Evolutionary conservation across 2,329 filamentous ascomycete species (phyloP).

Genomic region (Phialemoniopsis sp.): DNA sequence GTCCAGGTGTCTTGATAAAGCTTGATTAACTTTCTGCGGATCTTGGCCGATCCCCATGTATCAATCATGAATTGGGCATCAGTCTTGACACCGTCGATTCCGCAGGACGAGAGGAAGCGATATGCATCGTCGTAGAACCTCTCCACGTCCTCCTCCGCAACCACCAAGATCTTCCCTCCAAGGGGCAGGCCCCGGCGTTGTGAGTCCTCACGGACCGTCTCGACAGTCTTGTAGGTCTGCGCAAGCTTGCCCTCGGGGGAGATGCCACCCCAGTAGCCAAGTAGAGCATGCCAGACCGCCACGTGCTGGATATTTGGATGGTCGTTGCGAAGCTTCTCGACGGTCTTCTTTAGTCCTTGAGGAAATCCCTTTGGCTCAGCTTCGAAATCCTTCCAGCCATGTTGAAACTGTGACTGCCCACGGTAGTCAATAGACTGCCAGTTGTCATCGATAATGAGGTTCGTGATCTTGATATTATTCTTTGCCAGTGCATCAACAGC

Average conservation of each 20-base stretch:
- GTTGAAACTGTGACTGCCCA: constrained; percentile 47
- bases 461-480: constrained; percentile 73
- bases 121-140: constrained; percentile 92
- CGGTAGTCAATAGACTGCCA: constrained; percentile 74
- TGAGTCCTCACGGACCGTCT: constrained; percentile 45
- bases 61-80: constrained; percentile 92
- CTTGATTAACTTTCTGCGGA: constrained; percentile 67
- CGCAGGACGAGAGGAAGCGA: constrained; percentile 66
- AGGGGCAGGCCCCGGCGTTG: constrained; percentile 41
- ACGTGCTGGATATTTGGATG: constrained; percentile 76
- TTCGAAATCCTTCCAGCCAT: constrained; percentile 79
- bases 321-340: constrained; percentile 63
- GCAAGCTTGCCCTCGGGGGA: constrained; percentile 71
- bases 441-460: constrained; percentile 93
- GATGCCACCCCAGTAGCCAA: constrained; percentile 89
- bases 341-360: constrained; percentile 67
- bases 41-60: constrained; percentile 61
- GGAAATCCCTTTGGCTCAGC: constrained; percentile 79
- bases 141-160: constrained; percentile 69
- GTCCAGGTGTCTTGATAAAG: constrained; percentile 86
- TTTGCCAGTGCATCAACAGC: constrained; percentile 69
- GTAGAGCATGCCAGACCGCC: constrained; percentile 89
- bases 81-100: constrained; percentile 85
- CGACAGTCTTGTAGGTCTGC: constrained; percentile 71
- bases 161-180: constrained; percentile 65